Conservation (phyloP, 371 early-diverging fungal species). For the Rhizopus sp. region DNA sequence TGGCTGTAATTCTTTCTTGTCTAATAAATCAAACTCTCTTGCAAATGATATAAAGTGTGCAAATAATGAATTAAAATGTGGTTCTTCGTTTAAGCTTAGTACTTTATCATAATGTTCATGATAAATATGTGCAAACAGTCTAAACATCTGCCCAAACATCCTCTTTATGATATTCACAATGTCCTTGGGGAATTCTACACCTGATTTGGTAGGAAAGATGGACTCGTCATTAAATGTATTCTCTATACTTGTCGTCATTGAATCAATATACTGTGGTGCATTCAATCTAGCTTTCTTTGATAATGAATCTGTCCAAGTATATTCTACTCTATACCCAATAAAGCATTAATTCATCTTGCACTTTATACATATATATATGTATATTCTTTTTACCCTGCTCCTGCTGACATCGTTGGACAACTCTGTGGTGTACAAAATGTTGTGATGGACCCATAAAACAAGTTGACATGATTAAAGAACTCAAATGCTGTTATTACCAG, state of each 20-base stretch:
- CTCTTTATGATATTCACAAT: slow-evolving; percentile 67
- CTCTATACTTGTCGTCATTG: slow-evolving; percentile 89
- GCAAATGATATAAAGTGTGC: slow-evolving; percentile 92
- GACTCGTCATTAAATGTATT: slow-evolving; percentile 84
- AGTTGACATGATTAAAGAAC: slow-evolving; percentile 92
- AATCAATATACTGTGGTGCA: slow-evolving; percentile 95
- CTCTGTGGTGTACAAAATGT: slow-evolving; percentile 84
- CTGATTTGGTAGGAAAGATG: slow-evolving; percentile 81
- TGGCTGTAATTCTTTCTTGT: slow-evolving; percentile 87
- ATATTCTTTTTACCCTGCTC: slow-evolving; percentile 62
- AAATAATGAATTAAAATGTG: slow-evolving; percentile 93
- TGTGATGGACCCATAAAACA: slow-evolving; percentile 89
- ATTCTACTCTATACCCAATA: slow-evolving; percentile 66
- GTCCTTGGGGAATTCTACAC: slow-evolving; percentile 81
- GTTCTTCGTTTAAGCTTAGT: slow-evolving; percentile 79
- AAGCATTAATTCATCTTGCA: neutral
- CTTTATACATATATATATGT: neutral
- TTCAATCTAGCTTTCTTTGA: slow-evolving; percentile 80
- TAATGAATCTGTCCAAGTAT: slow-evolving; percentile 89
- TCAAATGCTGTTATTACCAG: slow-evolving; percentile 67
- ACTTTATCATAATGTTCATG: slow-evolving; percentile 90
- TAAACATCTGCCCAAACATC: slow-evolving; percentile 85
- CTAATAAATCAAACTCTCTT: slow-evolving; percentile 88
- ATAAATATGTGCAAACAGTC: slow-evolving; percentile 94
- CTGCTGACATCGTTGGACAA: slow-evolving; percentile 90